Conservation (phyloP, 2,329 filamentous ascomycete genomes). For the Cordyceps militaris region DNA sequence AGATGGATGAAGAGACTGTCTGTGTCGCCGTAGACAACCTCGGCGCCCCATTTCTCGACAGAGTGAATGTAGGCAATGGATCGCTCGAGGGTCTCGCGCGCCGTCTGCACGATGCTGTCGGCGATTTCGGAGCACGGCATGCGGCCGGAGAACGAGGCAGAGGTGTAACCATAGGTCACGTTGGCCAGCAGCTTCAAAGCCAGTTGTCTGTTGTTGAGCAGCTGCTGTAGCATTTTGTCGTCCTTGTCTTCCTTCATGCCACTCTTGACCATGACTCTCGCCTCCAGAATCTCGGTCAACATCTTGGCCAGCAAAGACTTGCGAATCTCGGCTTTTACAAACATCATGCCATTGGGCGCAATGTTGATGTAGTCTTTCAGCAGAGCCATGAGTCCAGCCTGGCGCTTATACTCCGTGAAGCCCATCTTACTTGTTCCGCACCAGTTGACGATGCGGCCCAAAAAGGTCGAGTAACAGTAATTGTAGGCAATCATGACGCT, state of each 20-base stretch:
- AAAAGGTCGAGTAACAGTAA: slow-evolving; percentile 94
- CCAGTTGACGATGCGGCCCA: slow-evolving; percentile 81
- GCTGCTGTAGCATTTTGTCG: slow-evolving; percentile 74
- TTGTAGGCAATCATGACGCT: slow-evolving; percentile 99
- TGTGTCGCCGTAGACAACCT: slow-evolving; percentile 97
- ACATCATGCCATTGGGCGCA: slow-evolving; percentile 95
- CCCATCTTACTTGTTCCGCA: slow-evolving; percentile 93
- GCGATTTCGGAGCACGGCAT: slow-evolving; percentile 99
- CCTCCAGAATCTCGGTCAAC: slow-evolving; percentile 92
- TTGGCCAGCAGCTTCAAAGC: slow-evolving; percentile 97
- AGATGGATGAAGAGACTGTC: slow-evolving; percentile 91
- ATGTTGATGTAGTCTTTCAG: slow-evolving; percentile 85
- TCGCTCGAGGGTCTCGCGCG: slow-evolving; percentile 86
- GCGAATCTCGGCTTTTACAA: slow-evolving; percentile 74
- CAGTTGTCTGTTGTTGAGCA: slow-evolving; percentile 88
- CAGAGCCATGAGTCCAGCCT: slow-evolving; percentile 66
- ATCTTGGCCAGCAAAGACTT: slow-evolving; percentile 93
- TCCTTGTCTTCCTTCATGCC: slow-evolving; percentile 93
- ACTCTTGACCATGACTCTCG: slow-evolving; percentile 93
- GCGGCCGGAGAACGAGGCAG: slow-evolving; percentile 88
- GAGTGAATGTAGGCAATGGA: slow-evolving; percentile 91
- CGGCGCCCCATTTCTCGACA: slow-evolving; percentile 78
- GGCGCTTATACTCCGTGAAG: slow-evolving; percentile 77
- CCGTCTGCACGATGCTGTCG: slow-evolving; percentile 96
- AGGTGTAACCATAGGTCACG: slow-evolving; percentile 96